Evolutionary conservation across 129 eudicot genomes (phyloP).

Genomic region (Scalesia atractyloides): DNA sequence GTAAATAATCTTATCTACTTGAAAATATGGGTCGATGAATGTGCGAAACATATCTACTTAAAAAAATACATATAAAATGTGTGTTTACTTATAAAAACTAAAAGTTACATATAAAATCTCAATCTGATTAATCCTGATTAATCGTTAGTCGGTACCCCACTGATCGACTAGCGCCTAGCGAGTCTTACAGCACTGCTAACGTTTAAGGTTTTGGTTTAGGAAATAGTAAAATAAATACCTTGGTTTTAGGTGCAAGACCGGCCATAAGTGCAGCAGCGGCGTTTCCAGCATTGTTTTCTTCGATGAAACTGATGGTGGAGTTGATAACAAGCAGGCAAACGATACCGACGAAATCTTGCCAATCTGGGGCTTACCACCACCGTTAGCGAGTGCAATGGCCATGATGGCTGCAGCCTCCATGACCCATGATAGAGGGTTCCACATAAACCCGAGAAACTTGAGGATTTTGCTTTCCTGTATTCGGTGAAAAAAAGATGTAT

Average conservation of each 20-base stretch:
- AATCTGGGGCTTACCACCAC: slow-evolving; percentile 77
- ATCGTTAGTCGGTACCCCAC: too few species aligned
- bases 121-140: too few species aligned
- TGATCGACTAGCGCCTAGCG: too few species aligned
- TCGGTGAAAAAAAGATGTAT: neutral
- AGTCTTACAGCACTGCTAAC: neutral
- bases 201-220: neutral
- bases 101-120: too few species aligned
- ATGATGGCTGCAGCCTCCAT: slow-evolving; percentile 81
- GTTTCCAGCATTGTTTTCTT: slow-evolving; percentile 81
- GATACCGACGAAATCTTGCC: slow-evolving; percentile 78
- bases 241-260: slow-evolving; percentile 80
- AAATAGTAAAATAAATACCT: slow-evolving; percentile 36
- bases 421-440: slow-evolving; percentile 84
- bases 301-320: slow-evolving; percentile 79
- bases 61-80: too few species aligned
- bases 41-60: too few species aligned
- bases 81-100: too few species aligned
- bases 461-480: slow-evolving; percentile 71
- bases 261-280: slow-evolving; percentile 92
- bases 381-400: slow-evolving; percentile 76
- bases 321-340: slow-evolving; percentile 57
- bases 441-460: slow-evolving; percentile 78
- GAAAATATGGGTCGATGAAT: too few species aligned
- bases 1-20: too few species aligned